phyloP scores from a whole-genome alignment of 176 grass and related monocot species.

The Lolium rigidum region DNA sequence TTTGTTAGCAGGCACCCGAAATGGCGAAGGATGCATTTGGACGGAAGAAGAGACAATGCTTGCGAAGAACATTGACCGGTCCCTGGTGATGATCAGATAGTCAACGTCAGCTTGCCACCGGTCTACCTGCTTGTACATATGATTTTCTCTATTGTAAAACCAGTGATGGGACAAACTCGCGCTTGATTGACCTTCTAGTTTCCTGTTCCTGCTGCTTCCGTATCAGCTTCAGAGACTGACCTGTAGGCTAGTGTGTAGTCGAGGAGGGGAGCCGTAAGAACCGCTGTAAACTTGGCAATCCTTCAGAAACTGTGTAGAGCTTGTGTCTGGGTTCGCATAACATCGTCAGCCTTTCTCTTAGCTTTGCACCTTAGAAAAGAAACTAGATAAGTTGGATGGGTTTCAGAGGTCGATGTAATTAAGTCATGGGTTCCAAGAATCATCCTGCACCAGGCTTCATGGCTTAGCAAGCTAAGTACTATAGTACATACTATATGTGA shows the following conservation, averaged over 20 bases:
- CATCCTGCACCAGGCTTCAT: constrained; percentile 1
- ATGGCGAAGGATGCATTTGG: constrained; percentile 53
- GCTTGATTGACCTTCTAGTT: constrained; percentile 33
- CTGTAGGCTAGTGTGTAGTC: constrained; percentile 35
- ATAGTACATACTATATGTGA: constrained; percentile 2
- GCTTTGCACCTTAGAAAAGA: background rate
- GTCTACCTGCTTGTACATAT: constrained; percentile 41
- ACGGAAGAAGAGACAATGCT: constrained; percentile 61
- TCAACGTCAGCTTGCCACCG: background rate
- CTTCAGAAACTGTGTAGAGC: constrained; percentile 37
- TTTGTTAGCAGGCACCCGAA: constrained; percentile 48
- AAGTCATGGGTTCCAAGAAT: constrained; percentile 9
- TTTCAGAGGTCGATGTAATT: constrained; percentile 1
- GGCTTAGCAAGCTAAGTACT: background rate
- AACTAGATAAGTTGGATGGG: constrained; percentile 21
- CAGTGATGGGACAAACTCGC: constrained; percentile 15
- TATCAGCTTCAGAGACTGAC: constrained; percentile 29
- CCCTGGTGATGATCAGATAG: constrained; percentile 63
- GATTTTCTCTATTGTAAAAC: constrained; percentile 36
- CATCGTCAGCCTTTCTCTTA: background rate
- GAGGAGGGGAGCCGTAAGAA: constrained; percentile 30
- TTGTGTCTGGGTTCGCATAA: constrained; percentile 36
- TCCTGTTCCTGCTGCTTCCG: background rate
- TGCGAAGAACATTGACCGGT: constrained; percentile 85
- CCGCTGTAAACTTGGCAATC: constrained; percentile 1